phyloP scores from a whole-genome alignment of 805 yeast genomes.

The Hanseniaspora guilliermondii region DNA sequence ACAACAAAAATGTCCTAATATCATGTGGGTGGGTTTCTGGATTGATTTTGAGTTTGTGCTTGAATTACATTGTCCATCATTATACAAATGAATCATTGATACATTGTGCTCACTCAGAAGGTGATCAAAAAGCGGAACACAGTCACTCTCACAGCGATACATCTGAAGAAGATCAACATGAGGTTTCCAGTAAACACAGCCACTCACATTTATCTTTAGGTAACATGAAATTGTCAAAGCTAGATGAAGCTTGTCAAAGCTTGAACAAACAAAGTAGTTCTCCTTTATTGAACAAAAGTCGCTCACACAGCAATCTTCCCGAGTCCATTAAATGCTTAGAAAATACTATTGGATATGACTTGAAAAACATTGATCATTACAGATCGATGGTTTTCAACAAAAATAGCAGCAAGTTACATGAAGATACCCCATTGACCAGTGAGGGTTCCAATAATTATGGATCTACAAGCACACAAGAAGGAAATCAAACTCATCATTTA shows the following conservation, averaged over 20 bases:
- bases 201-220: not conserved
- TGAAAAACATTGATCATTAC: slow-evolving; percentile 26
- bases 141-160: not conserved
- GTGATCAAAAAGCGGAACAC: slow-evolving; percentile 17
- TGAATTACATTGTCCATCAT: slow-evolving; percentile 59
- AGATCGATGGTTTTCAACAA: slow-evolving; percentile 22
- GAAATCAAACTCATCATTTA: not conserved
- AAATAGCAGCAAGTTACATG: not conserved
- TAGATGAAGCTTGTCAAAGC: slow-evolving; percentile 2
- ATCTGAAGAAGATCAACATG: not conserved
- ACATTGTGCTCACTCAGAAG: slow-evolving; percentile 58
- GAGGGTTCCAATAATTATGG: slow-evolving; percentile 2
- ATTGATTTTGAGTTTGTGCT: slow-evolving; percentile 40
- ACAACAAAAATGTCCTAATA: slow-evolving; percentile 33
- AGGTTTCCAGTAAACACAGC: not conserved
- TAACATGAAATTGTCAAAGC: not conserved
- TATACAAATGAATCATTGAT: slow-evolving; percentile 71
- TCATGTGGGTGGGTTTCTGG: slow-evolving; percentile 43
- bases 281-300: not conserved
- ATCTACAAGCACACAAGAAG: not conserved
- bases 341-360: slow-evolving; percentile 28
- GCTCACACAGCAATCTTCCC: not conserved
- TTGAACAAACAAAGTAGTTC: not conserved
- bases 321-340: slow-evolving; percentile 22
- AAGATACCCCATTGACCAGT: not conserved